Conservation (phyloP, 1,284 basidiomycete genomes). For the Mycosarcoma mackinlayi region DNA sequence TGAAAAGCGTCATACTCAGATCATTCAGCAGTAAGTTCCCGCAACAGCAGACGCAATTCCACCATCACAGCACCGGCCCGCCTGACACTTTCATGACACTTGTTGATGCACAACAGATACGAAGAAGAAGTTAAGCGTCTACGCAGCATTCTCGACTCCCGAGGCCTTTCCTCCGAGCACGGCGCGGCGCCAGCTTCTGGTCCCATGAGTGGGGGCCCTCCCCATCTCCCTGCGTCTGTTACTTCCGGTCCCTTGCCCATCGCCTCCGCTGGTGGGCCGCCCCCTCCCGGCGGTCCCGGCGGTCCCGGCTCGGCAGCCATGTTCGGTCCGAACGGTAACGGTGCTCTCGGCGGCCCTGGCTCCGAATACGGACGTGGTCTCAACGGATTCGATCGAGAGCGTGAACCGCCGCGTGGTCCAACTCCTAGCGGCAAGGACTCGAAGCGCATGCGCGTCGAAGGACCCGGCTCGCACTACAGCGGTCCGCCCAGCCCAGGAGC, state of each 20-base stretch:
- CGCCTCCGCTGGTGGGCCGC: slow-evolving; percentile 69
- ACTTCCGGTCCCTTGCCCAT: slow-evolving; percentile 61
- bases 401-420: slow-evolving; percentile 58
- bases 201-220: slow-evolving; percentile 45
- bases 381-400: slow-evolving; percentile 63
- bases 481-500: slow-evolving; percentile 52
- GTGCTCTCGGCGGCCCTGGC: slow-evolving; percentile 34
- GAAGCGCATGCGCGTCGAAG: slow-evolving; percentile 52
- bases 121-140: slow-evolving; percentile 79
- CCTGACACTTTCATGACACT: not conserved
- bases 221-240: slow-evolving; percentile 52
- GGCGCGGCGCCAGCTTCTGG: slow-evolving; percentile 39
- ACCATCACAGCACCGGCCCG: not conserved
- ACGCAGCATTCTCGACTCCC: slow-evolving; percentile 74
- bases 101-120: slow-evolving; percentile 70
- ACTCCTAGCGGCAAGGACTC: slow-evolving; percentile 65
- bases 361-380: slow-evolving; percentile 44
- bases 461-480: slow-evolving; percentile 43
- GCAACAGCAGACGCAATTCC: not conserved
- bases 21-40: slow-evolving; percentile 73
- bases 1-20: slow-evolving; percentile 78
- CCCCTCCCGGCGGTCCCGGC: slow-evolving; percentile 69
- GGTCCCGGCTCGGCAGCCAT: slow-evolving; percentile 64
- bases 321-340: slow-evolving; percentile 49
- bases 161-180: slow-evolving; percentile 53